phyloP scores from a whole-genome alignment of 441 rosid genomes.

The Populus trichocarpa region DNA sequence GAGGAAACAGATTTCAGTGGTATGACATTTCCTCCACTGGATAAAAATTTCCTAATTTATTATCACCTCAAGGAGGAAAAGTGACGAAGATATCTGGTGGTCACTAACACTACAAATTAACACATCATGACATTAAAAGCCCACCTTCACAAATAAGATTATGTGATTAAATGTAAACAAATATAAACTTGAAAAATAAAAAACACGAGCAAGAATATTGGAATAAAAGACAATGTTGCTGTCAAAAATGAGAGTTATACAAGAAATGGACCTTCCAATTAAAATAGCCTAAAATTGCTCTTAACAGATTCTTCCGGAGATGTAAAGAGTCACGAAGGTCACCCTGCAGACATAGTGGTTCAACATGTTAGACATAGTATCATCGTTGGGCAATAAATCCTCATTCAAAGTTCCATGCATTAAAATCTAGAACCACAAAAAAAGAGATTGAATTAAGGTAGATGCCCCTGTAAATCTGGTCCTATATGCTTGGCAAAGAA shows the following conservation, averaged over 20 bases:
- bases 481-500: neutral
- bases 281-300: conserved; percentile 55
- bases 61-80: neutral
- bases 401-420: neutral
- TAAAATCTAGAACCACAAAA: neutral
- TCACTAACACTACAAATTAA: neutral
- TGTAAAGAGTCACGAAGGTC: conserved; percentile 74
- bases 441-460: neutral
- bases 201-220: neutral
- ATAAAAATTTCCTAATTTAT: neutral
- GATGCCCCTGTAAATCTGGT: neutral
- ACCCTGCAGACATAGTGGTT: conserved; percentile 50
- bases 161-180: neutral
- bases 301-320: conserved; percentile 74
- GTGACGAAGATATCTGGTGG: neutral
- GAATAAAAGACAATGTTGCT: neutral
- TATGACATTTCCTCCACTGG: neutral
- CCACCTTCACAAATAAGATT: neutral
- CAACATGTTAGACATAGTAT: neutral
- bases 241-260: conserved; percentile 7
- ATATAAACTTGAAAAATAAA: neutral
- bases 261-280: conserved; percentile 62
- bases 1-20: neutral
- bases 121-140: neutral
- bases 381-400: neutral